These are phyloP conservation scores for Trichosporon faecale DNA, from an alignment of 1,284 basidiomycete species.

Conservation along the genomic window DNA sequence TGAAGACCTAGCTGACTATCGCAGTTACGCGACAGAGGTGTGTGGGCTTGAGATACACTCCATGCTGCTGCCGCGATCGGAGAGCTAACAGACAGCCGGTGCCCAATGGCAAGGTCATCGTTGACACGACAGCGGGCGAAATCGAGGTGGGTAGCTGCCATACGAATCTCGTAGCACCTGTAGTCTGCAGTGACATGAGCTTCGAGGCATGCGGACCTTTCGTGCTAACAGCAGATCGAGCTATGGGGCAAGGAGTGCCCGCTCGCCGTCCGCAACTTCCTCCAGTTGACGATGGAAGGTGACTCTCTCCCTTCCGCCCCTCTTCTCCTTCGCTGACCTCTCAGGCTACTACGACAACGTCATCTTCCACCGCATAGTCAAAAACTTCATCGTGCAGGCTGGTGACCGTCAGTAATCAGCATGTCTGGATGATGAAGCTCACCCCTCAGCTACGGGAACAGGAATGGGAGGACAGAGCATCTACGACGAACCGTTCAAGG, in stretches of 20 bases:
- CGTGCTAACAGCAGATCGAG: slow-evolving; percentile 60
- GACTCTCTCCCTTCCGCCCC: slow-evolving; percentile 39
- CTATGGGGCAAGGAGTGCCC: slow-evolving; percentile 95
- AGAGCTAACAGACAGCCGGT: slow-evolving; percentile 49
- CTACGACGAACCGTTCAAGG: slow-evolving; percentile 85
- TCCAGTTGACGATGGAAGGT: slow-evolving; percentile 88
- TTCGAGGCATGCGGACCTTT: too few relatives aligned
- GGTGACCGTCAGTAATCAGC: slow-evolving; percentile 62
- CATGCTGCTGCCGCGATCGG: background rate
- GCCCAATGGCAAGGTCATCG: slow-evolving; percentile 77
- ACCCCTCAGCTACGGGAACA: slow-evolving; percentile 65
- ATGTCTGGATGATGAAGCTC: background rate
- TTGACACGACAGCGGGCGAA: slow-evolving; percentile 86
- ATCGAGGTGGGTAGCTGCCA: slow-evolving; percentile 61
- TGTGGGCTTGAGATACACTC: background rate
- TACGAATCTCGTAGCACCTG: too few relatives aligned
- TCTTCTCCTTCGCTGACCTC: slow-evolving; percentile 25
- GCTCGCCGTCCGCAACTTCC: slow-evolving; percentile 87
- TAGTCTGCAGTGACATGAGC: too few relatives aligned
- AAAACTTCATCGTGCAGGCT: slow-evolving; percentile 86
- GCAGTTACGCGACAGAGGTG: slow-evolving; percentile 48
- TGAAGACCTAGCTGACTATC: background rate
- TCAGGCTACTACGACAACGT: slow-evolving; percentile 92
- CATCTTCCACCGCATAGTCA: slow-evolving; percentile 80
- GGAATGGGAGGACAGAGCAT: slow-evolving; percentile 88